Evolutionary conservation across 805 yeast species (phyloP).

Genomic region (Ogataea glucozyma): DNA sequence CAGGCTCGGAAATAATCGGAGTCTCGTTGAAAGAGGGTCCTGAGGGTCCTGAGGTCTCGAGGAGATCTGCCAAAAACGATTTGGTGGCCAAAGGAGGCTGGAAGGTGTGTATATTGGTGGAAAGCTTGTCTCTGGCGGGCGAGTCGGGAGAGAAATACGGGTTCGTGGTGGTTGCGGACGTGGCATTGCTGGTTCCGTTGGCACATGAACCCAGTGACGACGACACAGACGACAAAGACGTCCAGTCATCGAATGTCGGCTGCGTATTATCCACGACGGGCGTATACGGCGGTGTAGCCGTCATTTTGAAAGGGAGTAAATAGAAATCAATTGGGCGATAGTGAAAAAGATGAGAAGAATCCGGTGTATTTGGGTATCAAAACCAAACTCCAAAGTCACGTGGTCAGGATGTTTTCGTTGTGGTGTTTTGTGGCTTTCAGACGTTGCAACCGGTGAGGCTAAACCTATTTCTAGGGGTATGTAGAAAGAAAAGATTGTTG

Average conservation of each 20-base stretch:
- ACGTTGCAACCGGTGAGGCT: too few relatives aligned
- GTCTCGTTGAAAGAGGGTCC: background rate
- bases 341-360: too few relatives aligned
- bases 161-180: conserved; percentile 6
- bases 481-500: too few relatives aligned
- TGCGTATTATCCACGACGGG: conserved; percentile 12
- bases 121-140: conserved; percentile 4
- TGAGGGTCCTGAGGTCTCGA: conserved; percentile 1
- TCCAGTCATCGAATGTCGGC: conserved; percentile 13
- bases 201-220: conserved; percentile 1
- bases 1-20: conserved; percentile 5
- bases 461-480: too few relatives aligned
- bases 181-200: conserved; percentile 4
- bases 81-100: background rate
- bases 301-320: conserved; percentile 8
- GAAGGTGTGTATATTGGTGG: too few relatives aligned
- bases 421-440: background rate
- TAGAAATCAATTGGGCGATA: too few relatives aligned
- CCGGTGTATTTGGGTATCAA: conserved; percentile 1
- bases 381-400: background rate
- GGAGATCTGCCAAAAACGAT: conserved; percentile 1
- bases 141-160: conserved; percentile 18
- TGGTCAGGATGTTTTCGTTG: background rate
- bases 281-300: conserved; percentile 19
- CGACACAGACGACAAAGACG: conserved; percentile 9